Percentiles rank a stretch among this genome's conserved stretches.
Conservation (phyloP, 2,329 filamentous ascomycete species). For the Plenodomus tracheiphilus region DNA sequence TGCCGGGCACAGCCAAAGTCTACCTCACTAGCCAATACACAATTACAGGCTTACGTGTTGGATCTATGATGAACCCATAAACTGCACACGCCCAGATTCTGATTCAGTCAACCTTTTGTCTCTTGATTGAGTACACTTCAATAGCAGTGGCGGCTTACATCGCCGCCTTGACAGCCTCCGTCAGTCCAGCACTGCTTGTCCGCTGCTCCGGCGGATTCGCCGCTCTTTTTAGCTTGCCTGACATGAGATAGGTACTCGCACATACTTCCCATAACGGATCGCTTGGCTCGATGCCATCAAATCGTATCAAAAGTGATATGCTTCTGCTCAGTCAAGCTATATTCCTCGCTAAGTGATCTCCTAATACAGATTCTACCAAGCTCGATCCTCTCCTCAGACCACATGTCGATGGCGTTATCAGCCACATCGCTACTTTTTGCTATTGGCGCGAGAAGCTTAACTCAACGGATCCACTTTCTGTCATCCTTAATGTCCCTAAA, state of each 20-base stretch:
- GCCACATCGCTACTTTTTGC: slow-evolving; percentile 53
- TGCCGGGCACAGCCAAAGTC: no score
- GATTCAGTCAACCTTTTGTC: background rate
- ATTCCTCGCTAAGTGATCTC: slow-evolving; percentile 44
- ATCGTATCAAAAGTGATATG: slow-evolving; percentile 62
- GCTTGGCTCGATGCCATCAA: slow-evolving; percentile 57
- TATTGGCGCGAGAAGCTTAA: slow-evolving; percentile 56
- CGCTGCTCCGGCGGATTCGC: slow-evolving; percentile 1
- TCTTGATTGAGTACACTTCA: background rate
- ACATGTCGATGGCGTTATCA: slow-evolving; percentile 55
- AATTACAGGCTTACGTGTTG: no score
- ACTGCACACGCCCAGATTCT: no score
- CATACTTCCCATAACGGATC: slow-evolving; percentile 61
- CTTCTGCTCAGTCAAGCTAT: slow-evolving; percentile 53
- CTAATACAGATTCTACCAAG: slow-evolving; percentile 55
- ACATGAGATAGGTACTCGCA: slow-evolving; percentile 60
- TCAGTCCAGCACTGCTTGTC: background rate
- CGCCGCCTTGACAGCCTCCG: background rate
- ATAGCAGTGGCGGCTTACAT: background rate
- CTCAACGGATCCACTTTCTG: slow-evolving; percentile 41
- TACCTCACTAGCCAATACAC: no score
- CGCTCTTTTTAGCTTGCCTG: slow-evolving; percentile 57
- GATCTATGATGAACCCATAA: no score
- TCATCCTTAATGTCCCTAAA: slow-evolving; percentile 52
- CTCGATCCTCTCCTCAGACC: slow-evolving; percentile 58